Evolutionary conservation across 768 basidiomycete species (phyloP).

Genomic region (Mrakia gelida): DNA sequence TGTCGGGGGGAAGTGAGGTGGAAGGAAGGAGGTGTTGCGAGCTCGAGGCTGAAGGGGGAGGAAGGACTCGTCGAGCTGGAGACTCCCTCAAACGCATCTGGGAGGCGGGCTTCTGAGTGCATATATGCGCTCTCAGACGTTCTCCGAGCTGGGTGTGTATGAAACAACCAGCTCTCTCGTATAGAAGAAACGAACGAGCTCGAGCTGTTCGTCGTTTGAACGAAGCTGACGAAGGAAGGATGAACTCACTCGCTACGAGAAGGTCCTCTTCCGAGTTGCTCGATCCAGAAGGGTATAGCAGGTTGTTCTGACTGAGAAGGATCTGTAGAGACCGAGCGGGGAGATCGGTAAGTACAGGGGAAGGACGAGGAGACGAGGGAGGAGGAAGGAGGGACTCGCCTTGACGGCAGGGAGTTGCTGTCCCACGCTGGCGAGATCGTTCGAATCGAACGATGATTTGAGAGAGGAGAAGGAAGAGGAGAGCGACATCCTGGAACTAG

Average conservation of each 20-base stretch:
- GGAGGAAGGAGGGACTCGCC: background rate
- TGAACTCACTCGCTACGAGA: constrained; percentile 62
- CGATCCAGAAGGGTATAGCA: constrained; percentile 63
- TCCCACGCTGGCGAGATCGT: constrained; percentile 65
- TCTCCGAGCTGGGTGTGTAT: background rate
- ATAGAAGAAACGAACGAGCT: background rate
- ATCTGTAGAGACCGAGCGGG: constrained; percentile 51
- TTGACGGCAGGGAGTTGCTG: constrained; percentile 50
- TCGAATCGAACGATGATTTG: constrained; percentile 52
- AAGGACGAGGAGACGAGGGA: background rate
- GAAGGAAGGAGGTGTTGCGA: too few species aligned
- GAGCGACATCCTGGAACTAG: constrained; percentile 3
- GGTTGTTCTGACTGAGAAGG: constrained; percentile 68
- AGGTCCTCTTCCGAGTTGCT: constrained; percentile 64
- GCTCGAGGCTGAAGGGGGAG: too few species aligned
- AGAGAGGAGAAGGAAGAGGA: background rate
- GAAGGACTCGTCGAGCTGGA: too few species aligned
- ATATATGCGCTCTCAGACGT: background rate
- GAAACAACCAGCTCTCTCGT: too few species aligned
- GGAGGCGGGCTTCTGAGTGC: too few species aligned
- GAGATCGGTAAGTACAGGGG: background rate
- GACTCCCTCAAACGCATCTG: too few species aligned
- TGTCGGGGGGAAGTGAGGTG: too few species aligned
- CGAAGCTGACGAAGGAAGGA: background rate
- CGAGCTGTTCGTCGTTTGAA: background rate